These are phyloP conservation scores for Trichoderma gamsii DNA, from an alignment of 495 filamentous ascomycete genomes.

Conservation along the genomic window DNA sequence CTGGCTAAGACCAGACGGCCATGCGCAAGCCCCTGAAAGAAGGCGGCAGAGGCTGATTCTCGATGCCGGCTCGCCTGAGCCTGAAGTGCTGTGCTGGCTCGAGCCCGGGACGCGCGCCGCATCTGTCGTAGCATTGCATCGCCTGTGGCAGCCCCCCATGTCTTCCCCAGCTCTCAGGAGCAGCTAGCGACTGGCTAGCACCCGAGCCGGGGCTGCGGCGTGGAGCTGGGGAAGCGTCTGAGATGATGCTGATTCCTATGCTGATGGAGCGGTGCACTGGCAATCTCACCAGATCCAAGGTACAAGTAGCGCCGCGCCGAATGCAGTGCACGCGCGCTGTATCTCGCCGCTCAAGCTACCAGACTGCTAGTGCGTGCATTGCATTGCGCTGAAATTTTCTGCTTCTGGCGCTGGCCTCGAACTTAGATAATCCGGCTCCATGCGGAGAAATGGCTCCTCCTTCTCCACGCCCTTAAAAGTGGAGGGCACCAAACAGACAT, in stretches of 20 bases:
- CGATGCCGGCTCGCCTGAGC: background rate
- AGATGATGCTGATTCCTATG: background rate
- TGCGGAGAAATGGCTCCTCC: conserved; percentile 11
- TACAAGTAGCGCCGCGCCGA: too few relatives aligned
- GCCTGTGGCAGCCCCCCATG: background rate
- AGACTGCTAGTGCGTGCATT: background rate
- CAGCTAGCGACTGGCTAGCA: background rate
- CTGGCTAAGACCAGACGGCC: too few relatives aligned
- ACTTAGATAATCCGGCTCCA: background rate
- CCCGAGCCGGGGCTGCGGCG: too few relatives aligned
- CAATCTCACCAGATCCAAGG: too few relatives aligned
- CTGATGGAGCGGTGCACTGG: background rate
- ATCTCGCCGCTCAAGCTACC: too few relatives aligned
- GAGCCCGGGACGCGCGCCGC: background rate
- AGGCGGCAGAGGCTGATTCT: background rate
- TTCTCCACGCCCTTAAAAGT: background rate
- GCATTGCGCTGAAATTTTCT: background rate
- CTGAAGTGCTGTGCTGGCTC: background rate
- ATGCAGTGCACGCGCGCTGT: too few relatives aligned
- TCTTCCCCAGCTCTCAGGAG: background rate
- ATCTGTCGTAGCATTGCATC: conserved; percentile 6
- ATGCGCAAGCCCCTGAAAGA: too few relatives aligned
- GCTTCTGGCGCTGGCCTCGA: background rate
- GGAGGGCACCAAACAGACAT: conserved; percentile 2
- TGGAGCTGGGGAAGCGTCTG: background rate